phyloP scores from a whole-genome alignment of 495 filamentous ascomycete genomes.

The Penicillium samsonianum region DNA sequence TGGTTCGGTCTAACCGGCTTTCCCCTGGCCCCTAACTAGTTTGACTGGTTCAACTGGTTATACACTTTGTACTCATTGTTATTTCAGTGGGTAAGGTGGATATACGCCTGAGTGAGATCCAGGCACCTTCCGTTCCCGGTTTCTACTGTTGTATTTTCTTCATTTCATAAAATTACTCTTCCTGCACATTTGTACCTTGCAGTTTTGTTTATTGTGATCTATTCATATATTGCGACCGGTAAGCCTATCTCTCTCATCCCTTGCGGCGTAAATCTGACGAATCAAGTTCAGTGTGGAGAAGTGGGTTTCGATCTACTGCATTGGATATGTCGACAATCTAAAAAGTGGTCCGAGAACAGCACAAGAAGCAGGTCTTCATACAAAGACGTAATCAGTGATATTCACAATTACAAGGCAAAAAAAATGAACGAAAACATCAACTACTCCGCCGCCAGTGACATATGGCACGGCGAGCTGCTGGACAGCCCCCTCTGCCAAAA shows the following conservation, averaged over 20 bases:
- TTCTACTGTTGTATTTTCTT: background rate
- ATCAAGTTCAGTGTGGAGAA: slow-evolving; percentile 14
- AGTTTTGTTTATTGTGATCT: slow-evolving; percentile 7
- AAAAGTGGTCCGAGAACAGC: background rate
- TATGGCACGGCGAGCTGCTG: slow-evolving; percentile 24
- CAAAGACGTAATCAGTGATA: background rate
- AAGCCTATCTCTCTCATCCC: slow-evolving; percentile 2
- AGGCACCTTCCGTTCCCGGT: slow-evolving; percentile 16
- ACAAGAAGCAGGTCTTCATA: slow-evolving; percentile 15
- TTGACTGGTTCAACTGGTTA: background rate
- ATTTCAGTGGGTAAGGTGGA: slow-evolving; percentile 18
- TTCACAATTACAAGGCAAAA: background rate
- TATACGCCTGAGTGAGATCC: slow-evolving; percentile 15
- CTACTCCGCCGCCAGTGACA: slow-evolving; percentile 14
- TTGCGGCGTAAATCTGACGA: slow-evolving; percentile 10
- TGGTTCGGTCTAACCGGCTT: background rate
- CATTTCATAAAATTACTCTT: background rate
- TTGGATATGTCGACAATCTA: slow-evolving; percentile 15
- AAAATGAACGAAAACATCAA: slow-evolving; percentile 17
- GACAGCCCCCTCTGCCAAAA: slow-evolving; percentile 25
- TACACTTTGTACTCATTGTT: background rate
- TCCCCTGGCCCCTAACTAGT: slow-evolving; percentile 14
- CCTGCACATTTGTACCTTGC: slow-evolving; percentile 7
- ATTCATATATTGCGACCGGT: background rate
- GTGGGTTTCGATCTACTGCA: slow-evolving; percentile 13